A percentile compares a stretch with the other conserved stretches of the same genome.
These are phyloP conservation scores for Xylariaceae sp. DNA, from an alignment of 2,329 filamentous ascomycete genomes.

Conservation along the genomic window DNA sequence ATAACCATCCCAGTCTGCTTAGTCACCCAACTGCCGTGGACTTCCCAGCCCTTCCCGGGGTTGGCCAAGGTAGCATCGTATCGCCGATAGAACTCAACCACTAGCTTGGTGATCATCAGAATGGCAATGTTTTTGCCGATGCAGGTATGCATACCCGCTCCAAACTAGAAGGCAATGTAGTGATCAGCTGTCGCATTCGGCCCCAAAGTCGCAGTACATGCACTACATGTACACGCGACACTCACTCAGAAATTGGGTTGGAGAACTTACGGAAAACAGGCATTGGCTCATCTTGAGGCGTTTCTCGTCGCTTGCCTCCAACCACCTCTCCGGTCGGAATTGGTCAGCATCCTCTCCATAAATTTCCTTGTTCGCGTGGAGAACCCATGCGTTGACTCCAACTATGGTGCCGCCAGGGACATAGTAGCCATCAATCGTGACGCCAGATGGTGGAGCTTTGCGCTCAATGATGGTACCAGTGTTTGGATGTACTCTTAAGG, in stretches of 20 bases:
- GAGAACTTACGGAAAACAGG: background rate
- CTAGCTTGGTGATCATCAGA: conserved; percentile 2
- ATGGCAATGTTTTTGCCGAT: conserved; percentile 7
- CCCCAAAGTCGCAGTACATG: too few relatives aligned
- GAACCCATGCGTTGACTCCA: conserved; percentile 7
- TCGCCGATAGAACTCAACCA: conserved; percentile 2
- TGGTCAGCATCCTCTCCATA: conserved; percentile 5
- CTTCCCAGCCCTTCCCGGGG: conserved; percentile 3
- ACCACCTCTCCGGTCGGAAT: conserved; percentile 7
- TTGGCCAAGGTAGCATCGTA: conserved; percentile 3
- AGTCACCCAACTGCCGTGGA: conserved; percentile 10
- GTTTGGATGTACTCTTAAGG: conserved; percentile 4
- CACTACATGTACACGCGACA: too few relatives aligned
- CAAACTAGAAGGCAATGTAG: conserved; percentile 1
- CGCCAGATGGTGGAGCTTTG: conserved; percentile 3
- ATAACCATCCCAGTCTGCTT: conserved; percentile 9
- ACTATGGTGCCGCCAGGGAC: conserved; percentile 4
- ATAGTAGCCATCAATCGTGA: conserved; percentile 5
- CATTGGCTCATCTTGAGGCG: too few relatives aligned
- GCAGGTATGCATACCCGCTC: conserved; percentile 2
- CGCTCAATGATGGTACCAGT: conserved; percentile 7
- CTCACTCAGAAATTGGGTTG: too few relatives aligned
- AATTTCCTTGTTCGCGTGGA: conserved; percentile 4
- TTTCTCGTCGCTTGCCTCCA: conserved; percentile 4
- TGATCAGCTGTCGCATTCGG: too few relatives aligned